Evolutionary conservation across 495 filamentous ascomycete species (phyloP).

Genomic region (Aspergillus panamensis): DNA sequence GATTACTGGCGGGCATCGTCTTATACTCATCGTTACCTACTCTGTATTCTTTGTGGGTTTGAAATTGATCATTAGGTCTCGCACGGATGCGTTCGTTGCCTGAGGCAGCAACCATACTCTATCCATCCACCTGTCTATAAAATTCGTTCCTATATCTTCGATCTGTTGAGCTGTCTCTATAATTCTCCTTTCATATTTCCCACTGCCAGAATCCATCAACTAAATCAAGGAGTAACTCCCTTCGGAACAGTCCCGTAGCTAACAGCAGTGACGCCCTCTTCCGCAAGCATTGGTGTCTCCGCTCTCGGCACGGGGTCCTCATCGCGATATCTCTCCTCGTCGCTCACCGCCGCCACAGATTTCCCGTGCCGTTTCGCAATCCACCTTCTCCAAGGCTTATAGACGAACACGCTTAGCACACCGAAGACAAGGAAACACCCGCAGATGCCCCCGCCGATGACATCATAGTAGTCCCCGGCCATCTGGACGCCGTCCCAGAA

Average conservation of each 20-base stretch:
- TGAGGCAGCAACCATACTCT: not conserved
- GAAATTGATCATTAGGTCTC: no score
- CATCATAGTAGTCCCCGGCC: conserved; percentile 78
- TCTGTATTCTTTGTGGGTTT: no score
- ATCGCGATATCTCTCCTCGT: conserved; percentile 27
- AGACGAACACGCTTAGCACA: conserved; percentile 62
- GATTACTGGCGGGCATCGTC: no score
- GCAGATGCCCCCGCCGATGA: conserved; percentile 82
- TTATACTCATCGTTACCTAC: no score
- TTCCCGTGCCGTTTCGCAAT: conserved; percentile 46
- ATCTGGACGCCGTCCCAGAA: conserved; percentile 86
- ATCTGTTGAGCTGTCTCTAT: not conserved
- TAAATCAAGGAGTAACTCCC: not conserved
- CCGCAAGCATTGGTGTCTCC: conserved; percentile 10
- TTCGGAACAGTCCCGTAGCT: conserved; percentile 17
- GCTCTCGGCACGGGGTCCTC: conserved; percentile 9
- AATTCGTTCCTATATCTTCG: not conserved
- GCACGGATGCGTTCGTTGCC: not conserved
- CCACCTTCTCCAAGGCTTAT: conserved; percentile 71
- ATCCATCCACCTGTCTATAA: not conserved
- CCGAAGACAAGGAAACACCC: conserved; percentile 79
- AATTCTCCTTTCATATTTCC: not conserved
- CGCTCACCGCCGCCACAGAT: conserved; percentile 15
- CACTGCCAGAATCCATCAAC: not conserved
- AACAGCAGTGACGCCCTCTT: not conserved